phyloP scores from a whole-genome alignment of 2,329 filamentous ascomycete species.

The Aspergillus texensis region DNA sequence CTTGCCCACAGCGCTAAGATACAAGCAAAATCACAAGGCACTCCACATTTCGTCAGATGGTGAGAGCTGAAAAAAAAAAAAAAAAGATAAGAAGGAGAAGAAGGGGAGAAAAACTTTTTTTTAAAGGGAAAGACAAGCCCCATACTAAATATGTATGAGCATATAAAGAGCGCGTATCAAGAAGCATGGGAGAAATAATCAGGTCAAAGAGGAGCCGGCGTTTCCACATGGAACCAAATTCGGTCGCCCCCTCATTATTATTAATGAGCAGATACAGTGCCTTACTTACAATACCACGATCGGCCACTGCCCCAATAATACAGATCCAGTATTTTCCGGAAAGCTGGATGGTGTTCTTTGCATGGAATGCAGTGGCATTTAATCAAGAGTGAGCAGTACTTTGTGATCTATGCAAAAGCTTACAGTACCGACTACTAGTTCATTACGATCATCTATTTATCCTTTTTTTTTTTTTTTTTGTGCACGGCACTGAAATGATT shows the following conservation, averaged over 20 bases:
- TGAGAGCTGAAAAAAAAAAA: background rate
- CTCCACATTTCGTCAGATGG: background rate
- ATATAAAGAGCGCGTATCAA: background rate
- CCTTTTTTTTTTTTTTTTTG: too few species aligned
- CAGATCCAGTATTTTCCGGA: slow-evolving; percentile 17
- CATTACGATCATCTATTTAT: background rate
- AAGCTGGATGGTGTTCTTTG: slow-evolving; percentile 12
- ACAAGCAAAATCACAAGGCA: background rate
- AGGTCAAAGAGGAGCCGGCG: slow-evolving; percentile 17
- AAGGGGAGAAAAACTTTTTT: background rate
- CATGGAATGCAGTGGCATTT: slow-evolving; percentile 17
- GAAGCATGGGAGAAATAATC: slow-evolving; percentile 8
- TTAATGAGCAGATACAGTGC: slow-evolving; percentile 7
- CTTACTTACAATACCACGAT: slow-evolving; percentile 15
- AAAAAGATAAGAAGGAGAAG: background rate
- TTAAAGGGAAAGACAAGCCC: slow-evolving; percentile 2
- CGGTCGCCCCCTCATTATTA: slow-evolving; percentile 18
- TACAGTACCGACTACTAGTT: background rate
- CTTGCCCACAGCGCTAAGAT: background rate
- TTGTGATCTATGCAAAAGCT: slow-evolving; percentile 11
- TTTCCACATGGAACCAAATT: slow-evolving; percentile 21
- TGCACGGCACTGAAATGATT: background rate
- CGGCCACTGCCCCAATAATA: slow-evolving; percentile 10
- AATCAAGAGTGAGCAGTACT: background rate
- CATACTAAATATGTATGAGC: background rate